Percentiles rank a stretch among this genome's conserved stretches.
Conservation (phyloP, 2,329 filamentous ascomycete genomes). For the Hypoxylon sp. region DNA sequence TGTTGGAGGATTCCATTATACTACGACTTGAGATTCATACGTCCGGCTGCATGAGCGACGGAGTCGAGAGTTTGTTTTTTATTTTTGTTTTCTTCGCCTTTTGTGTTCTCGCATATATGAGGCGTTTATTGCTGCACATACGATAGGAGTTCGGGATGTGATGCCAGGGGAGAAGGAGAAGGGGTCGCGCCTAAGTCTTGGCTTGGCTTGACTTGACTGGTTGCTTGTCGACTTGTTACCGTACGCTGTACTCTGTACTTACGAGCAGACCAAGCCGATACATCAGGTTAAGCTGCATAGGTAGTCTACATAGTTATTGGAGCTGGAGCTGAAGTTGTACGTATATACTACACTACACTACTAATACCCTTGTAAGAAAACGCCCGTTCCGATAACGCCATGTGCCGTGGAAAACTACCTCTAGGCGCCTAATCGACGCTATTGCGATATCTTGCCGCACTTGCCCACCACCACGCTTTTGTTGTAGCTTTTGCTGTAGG, state of each 20-base stretch:
- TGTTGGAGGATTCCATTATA: constrained; percentile 32
- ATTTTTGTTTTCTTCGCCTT: neutral
- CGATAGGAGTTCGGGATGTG: constrained; percentile 5
- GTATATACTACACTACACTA: constrained; percentile 13
- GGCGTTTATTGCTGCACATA: constrained; percentile 30
- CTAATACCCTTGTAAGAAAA: constrained; percentile 26
- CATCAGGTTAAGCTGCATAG: neutral
- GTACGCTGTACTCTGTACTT: constrained; percentile 3
- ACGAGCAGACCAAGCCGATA: neutral
- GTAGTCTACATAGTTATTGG: neutral
- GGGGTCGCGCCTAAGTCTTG: neutral
- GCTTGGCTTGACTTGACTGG: neutral
- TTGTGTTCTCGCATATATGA: constrained; percentile 14
- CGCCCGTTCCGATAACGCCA: neutral
- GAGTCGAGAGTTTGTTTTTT: constrained; percentile 34
- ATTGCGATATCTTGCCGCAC: neutral
- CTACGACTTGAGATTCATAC: constrained; percentile 42
- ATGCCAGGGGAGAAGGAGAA: constrained; percentile 7
- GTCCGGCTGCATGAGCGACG: constrained; percentile 44
- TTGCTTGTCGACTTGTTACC: constrained; percentile 14
- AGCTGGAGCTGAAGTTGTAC: constrained; percentile 18
- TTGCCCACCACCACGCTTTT: neutral
- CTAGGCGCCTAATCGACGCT: neutral
- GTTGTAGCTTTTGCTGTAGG: too few species aligned
- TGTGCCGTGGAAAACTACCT: neutral